These are phyloP conservation scores for Geotrichum candidum DNA, from an alignment of 1,139 yeast species.

Conservation along the genomic window DNA sequence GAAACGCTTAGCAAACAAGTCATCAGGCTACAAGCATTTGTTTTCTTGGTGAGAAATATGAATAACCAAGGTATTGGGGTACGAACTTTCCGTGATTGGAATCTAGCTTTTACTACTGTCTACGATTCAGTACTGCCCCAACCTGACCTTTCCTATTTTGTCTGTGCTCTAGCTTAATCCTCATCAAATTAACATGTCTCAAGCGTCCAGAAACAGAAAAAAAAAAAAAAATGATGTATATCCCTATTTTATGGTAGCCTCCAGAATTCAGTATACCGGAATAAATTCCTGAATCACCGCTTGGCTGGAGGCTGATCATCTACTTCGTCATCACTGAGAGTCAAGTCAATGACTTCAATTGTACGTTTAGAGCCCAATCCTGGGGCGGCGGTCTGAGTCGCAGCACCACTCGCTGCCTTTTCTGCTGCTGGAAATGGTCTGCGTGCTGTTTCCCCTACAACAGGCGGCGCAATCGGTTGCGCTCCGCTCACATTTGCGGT, in stretches of 20 bases:
- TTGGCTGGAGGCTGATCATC: conserved; percentile 5
- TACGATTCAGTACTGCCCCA: too few relatives aligned
- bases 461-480: not conserved
- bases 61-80: too few relatives aligned
- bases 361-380: conserved; percentile 12
- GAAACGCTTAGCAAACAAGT: too few relatives aligned
- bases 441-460: not conserved
- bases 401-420: not conserved
- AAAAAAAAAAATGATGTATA: not conserved
- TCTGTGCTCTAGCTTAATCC: too few relatives aligned
- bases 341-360: conserved; percentile 23
- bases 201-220: too few relatives aligned
- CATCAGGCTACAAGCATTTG: too few relatives aligned
- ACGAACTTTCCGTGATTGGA: too few relatives aligned
- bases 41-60: too few relatives aligned
- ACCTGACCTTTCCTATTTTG: too few relatives aligned
- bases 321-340: conserved; percentile 25
- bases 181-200: too few relatives aligned
- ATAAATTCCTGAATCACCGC: not conserved
- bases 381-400: not conserved
- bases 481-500: not conserved
- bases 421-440: not conserved
- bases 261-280: not conserved
- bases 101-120: too few relatives aligned
- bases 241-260: not conserved